Base-by-base conservation (phyloP, 352 stramenopile species). In the Globisporangium perplexum region DNA sequence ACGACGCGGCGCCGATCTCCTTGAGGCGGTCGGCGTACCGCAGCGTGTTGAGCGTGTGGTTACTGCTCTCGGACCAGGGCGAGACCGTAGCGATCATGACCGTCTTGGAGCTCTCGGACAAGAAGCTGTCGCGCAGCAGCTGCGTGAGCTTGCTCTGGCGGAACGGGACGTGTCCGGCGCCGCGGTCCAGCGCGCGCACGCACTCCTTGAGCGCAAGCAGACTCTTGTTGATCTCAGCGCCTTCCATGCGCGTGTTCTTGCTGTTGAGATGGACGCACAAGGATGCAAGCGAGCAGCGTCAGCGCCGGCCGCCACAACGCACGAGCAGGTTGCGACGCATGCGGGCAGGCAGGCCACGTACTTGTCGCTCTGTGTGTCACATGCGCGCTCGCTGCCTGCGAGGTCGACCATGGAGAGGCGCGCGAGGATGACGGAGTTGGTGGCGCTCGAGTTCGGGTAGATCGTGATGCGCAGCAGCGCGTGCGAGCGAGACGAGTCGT, bases 401-500 rank as follows among this genome's bases (percentile, higher is more conserved):
- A 90, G 67, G 60, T 90, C 78, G n/a, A 90, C 33, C 15, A 50
- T 33, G 24, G 24, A 33, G 8, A 50, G 45, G 22, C 24, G 45
- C 7, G 22, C 45, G 45, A 36, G 24, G 24, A 50, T 44, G 38
- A 22, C 38, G 5, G 38, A 44, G 38, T 17, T 44, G 38, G 15
- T 44, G 38, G 15, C 20, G 38, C 17, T 44, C 18, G 38, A 5
- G 38, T 23, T 44, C 24, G 46, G 18, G 23, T 71, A 65, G 46
- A 90, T 50, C 23, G 66, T 77, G 42, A 96, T 86, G 53, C 93
- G 86, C 49, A 88, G 89, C 58, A 97, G 85, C 38, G 90, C 84
- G 64, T 97, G 90, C 0, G 84, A 96, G 24, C 86, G 64, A 2
- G 84, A 96, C 12, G 77, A 95, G 44, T 83, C 76, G 57, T 97